Conservation (phyloP, 371 early-diverging fungal genomes). For the Amoeboradix gromovi region DNA sequence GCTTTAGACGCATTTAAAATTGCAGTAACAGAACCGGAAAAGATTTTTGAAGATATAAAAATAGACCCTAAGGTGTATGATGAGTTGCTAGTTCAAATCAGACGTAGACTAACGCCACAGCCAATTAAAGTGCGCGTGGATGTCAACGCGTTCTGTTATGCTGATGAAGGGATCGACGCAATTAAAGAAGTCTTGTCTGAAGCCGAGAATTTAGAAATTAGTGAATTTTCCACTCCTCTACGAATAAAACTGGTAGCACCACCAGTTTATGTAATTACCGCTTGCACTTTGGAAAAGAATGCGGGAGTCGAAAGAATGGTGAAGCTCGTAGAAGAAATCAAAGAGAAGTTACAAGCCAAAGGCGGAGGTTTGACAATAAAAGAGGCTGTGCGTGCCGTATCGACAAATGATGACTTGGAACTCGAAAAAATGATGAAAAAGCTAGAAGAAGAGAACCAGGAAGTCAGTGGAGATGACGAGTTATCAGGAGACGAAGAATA, state of each 20-base stretch:
- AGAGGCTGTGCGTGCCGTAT: constrained; percentile 27
- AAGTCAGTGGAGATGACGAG: constrained; percentile 72
- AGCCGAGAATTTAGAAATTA: constrained; percentile 7
- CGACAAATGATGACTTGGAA: constrained; percentile 76
- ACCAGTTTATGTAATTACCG: constrained; percentile 73
- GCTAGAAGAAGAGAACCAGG: constrained; percentile 72
- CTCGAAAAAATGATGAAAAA: constrained; percentile 66
- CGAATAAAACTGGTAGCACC: constrained; percentile 52
- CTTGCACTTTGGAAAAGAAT: constrained; percentile 56
- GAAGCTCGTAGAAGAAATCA: constrained; percentile 47
- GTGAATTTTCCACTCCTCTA: background rate
- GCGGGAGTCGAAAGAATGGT: constrained; percentile 60
- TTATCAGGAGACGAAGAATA: constrained; percentile 1
- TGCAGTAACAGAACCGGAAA: constrained; percentile 63
- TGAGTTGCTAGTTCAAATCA: constrained; percentile 56
- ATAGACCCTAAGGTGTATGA: constrained; percentile 28
- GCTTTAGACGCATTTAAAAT: constrained; percentile 88
- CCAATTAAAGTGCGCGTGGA: constrained; percentile 90
- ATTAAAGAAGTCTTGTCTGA: constrained; percentile 84
- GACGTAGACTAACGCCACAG: constrained; percentile 71
- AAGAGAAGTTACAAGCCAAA: constrained; percentile 20
- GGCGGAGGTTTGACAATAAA: constrained; percentile 46
- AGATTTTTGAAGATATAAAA: constrained; percentile 50
- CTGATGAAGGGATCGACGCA: constrained; percentile 86
- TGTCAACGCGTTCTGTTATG: constrained; percentile 84